Evolutionary conservation across 495 filamentous ascomycete genomes (phyloP), one percentile per base, ranked within the genome.

Genomic region (Hypoxylon lenormandii): DNA sequence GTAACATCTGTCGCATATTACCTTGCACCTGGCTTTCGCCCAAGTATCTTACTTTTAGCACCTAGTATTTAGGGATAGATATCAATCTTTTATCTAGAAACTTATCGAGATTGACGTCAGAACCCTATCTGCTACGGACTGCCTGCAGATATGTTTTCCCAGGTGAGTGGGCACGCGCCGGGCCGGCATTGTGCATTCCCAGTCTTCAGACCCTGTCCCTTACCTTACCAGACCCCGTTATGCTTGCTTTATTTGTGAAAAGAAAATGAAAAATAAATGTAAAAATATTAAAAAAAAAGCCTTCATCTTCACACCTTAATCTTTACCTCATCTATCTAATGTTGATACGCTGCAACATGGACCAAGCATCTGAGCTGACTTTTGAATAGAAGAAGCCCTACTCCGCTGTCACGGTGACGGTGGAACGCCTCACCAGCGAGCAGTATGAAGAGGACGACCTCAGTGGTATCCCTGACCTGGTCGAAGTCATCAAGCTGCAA

Each of bases 401-500:
- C 77, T 89, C 96, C 57, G 92, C 96, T 8, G 88, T 98, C 65
- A 96, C 94, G 18, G 96, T 97, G n/a, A 91, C 92, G 55, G 89
- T 99, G 65, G 94, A 98, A 75, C 87, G 89, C 45, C 86, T 98
- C 55, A 97, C 93, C 10, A 90, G 91, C 76, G 94, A 97, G 79
- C 84, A 90, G 70, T 93, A 92, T 79, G 91, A 94, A 54, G 90
- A 94, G 66, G 90, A 98, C 77, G 96, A 98, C 72, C 84, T 93
- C 30, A 89, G 92, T 66, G 96, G 96, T 12, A 92, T 99, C 53
- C 90, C 93, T 43, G 94, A 98, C 74, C 86, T 99, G 21, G 89
- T 98, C 64, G 96, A 99, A 78, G 92, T 93, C 49, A 89, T 99
- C 67, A 90, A 91, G 62, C 88, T 99, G 51, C 96, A 98, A 78